Evolutionary conservation across 768 basidiomycete genomes (phyloP), one percentile per base, ranked within the genome.

Genomic region (Gloeopeniophorella convolvens): DNA sequence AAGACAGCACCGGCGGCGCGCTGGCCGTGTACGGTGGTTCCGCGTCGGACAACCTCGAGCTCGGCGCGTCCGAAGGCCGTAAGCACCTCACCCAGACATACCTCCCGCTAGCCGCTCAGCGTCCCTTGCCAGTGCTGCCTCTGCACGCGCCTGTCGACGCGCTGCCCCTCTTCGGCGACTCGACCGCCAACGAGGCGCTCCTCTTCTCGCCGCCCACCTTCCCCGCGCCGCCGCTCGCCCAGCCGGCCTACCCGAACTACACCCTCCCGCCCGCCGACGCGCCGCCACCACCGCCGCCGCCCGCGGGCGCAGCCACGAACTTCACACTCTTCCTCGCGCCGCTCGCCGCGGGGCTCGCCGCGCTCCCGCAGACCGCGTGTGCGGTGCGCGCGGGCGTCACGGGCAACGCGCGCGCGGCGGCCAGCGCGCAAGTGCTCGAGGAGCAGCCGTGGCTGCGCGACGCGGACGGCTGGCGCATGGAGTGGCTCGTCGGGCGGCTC

Each of bases 241-340:
- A 64, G 33, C 80, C 84, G 1, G 67, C 65, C 21, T 91, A 75
- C 60, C 89, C 89, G 10, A 89, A 89, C 59, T 91, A 87, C 62
- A 82, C 83, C 2, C 74, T 91, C 1, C 80, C 83, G 3, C 60
- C 69, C 0, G 79, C 81, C 0, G 79, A 82, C 56, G 60, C 74
- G 12, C 66, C 78, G 0, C 57, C 68, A 20, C 75, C 79, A 0
- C 43, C 61, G 13, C 56, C 63, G 7, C 73, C 82, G 0, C 57
- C 76, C 0, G 34, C 62, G 5, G 36, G 56, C 2, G 62, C 68
- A 1, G 54, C 68, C 0, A 72, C 74, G 0, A 77, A 80, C 57
- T 72, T 74, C 48, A 77, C 79, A 3, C 65, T 89, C 10, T 56
- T 87, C 23, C 49, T 89, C 10, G 67, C 76, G 3, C 73, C 75